Evolutionary conservation across 2,329 filamentous ascomycete genomes (phyloP).

Genomic region (Fusarium marasasianum): DNA sequence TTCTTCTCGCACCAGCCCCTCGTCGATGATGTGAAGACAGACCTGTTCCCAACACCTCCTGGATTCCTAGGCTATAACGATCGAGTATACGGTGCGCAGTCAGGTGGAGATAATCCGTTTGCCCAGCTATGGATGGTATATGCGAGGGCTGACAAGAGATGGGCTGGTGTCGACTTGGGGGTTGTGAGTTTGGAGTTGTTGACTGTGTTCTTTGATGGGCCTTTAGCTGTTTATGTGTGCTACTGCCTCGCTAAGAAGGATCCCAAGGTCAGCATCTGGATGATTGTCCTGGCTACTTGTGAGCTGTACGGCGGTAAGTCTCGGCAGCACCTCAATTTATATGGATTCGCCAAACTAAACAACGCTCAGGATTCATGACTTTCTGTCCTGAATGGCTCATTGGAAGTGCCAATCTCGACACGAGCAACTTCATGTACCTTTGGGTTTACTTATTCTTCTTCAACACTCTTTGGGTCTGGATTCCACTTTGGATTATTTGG

Average conservation of each 20-base stretch:
- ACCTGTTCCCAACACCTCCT: constrained; percentile 58
- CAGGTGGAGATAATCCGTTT: constrained; percentile 62
- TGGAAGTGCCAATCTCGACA: constrained; percentile 69
- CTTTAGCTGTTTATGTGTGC: constrained; percentile 68
- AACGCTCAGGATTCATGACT: constrained; percentile 70
- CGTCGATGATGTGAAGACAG: constrained; percentile 36
- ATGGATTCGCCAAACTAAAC: background rate
- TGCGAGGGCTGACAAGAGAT: constrained; percentile 69
- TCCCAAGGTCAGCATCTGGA: constrained; percentile 66
- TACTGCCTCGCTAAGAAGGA: constrained; percentile 67
- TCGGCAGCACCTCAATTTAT: background rate
- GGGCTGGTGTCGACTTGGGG: constrained; percentile 70
- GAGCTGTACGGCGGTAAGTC: constrained; percentile 72
- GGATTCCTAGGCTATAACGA: constrained; percentile 62
- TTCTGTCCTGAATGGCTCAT: constrained; percentile 76
- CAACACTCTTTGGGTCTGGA: constrained; percentile 73
- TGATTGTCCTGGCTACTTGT: constrained; percentile 71
- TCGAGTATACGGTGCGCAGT: constrained; percentile 65
- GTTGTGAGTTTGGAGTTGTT: constrained; percentile 73
- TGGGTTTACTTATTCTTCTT: constrained; percentile 77
- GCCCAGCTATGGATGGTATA: constrained; percentile 76
- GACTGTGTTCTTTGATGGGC: constrained; percentile 70
- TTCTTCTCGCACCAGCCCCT: constrained; percentile 73
- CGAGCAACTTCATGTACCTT: constrained; percentile 73
- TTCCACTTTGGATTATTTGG: constrained; percentile 68